phyloP scores from a whole-genome alignment of 2,329 filamentous ascomycete species.

The Myriosclerotinia duriaeana region DNA sequence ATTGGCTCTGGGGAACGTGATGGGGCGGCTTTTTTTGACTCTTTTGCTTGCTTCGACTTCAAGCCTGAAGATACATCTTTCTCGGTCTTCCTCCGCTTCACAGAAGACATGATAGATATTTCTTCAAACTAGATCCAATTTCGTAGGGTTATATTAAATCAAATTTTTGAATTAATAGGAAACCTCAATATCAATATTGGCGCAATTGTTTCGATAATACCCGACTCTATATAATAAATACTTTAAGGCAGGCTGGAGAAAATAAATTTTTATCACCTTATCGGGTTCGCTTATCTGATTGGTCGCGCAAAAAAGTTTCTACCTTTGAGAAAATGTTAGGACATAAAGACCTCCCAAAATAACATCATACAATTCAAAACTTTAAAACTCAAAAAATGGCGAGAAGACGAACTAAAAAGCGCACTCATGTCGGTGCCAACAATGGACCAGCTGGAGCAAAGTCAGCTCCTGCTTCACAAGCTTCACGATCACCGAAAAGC shows the following conservation, averaged over 20 bases:
- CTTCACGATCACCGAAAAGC: slow-evolving; percentile 75
- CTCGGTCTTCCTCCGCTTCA: slow-evolving; percentile 40
- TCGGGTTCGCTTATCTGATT: slow-evolving; percentile 36
- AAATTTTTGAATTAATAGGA: neutral
- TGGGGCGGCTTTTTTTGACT: slow-evolving; percentile 24
- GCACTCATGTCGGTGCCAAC: slow-evolving; percentile 73
- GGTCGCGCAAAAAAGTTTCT: slow-evolving; percentile 33
- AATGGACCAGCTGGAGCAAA: slow-evolving; percentile 50
- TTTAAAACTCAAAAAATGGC: slow-evolving; percentile 59
- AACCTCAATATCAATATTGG: neutral
- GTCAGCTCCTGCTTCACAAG: slow-evolving; percentile 57
- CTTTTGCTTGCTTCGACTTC: slow-evolving; percentile 28
- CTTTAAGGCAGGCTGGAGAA: slow-evolving; percentile 10
- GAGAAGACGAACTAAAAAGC: slow-evolving; percentile 79
- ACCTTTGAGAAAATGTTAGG: slow-evolving; percentile 20
- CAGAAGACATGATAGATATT: slow-evolving; percentile 36
- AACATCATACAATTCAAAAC: slow-evolving; percentile 28
- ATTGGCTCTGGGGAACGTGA: slow-evolving; percentile 19
- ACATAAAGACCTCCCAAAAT: slow-evolving; percentile 11
- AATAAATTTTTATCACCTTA: slow-evolving; percentile 41
- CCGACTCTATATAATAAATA: too few species aligned
- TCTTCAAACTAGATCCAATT: neutral
- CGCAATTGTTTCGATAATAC: neutral
- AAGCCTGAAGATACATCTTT: slow-evolving; percentile 28
- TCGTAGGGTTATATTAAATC: neutral